Evolutionary conservation across 2,329 filamentous ascomycete species (phyloP).

Genomic region (Fusarium pilosicola): DNA sequence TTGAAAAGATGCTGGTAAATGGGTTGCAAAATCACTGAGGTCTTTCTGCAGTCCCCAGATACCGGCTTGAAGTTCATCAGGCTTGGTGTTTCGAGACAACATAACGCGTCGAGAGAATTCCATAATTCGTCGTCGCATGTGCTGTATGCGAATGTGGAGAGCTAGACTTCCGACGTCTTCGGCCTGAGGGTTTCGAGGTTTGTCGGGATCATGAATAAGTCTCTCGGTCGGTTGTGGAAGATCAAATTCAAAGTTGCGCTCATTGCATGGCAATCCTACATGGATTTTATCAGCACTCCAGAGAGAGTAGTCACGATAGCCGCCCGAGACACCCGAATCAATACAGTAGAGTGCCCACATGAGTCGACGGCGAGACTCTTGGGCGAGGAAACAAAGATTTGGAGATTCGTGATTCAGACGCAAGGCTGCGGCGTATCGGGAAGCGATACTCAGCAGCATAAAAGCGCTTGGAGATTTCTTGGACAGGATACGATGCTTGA

Average conservation of each 20-base stretch:
- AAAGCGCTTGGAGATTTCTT: slow-evolving; percentile 58
- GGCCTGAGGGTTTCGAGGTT: slow-evolving; percentile 49
- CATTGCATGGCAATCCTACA: slow-evolving; percentile 55
- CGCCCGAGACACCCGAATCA: slow-evolving; percentile 55
- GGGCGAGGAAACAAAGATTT: slow-evolving; percentile 52
- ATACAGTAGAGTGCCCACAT: slow-evolving; percentile 59
- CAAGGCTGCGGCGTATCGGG: slow-evolving; percentile 55
- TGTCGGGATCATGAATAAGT: slow-evolving; percentile 57
- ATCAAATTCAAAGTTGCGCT: slow-evolving; percentile 65
- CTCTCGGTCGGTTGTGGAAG: slow-evolving; percentile 64
- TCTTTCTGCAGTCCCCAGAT: slow-evolving; percentile 60
- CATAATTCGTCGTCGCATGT: slow-evolving; percentile 64
- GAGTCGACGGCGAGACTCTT: slow-evolving; percentile 55
- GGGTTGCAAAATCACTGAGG: slow-evolving; percentile 62
- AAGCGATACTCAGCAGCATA: slow-evolving; percentile 56
- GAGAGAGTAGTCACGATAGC: slow-evolving; percentile 57
- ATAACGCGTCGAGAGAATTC: slow-evolving; percentile 61
- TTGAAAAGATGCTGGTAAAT: slow-evolving; percentile 65
- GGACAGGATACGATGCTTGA: slow-evolving; percentile 57
- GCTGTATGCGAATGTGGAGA: slow-evolving; percentile 65
- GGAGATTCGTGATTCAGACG: slow-evolving; percentile 56
- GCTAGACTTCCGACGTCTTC: slow-evolving; percentile 67
- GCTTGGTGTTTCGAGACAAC: slow-evolving; percentile 51
- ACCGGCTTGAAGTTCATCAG: slow-evolving; percentile 55
- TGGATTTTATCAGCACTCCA: slow-evolving; percentile 55